These are phyloP conservation scores for Dipteronia sinensis DNA, from an alignment of 345 rosid genomes.

Conservation along the genomic window DNA sequence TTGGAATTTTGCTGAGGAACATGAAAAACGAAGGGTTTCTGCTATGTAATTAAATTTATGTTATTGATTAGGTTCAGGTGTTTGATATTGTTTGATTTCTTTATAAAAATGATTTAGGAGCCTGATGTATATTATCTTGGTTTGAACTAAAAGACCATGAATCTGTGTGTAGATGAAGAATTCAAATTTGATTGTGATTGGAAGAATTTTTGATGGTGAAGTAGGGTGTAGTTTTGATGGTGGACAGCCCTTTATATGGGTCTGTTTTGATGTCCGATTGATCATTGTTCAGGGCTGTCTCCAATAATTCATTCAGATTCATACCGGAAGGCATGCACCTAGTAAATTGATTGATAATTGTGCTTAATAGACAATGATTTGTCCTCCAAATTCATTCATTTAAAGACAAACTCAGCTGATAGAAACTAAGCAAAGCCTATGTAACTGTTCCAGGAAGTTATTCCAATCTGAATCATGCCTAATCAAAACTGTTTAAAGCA, in stretches of 20 bases:
- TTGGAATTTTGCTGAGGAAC: slow-evolving; percentile 23
- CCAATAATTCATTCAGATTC: background rate
- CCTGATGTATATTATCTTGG: slow-evolving; percentile 24
- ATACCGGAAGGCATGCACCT: background rate
- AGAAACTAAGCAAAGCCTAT: too few relatives aligned
- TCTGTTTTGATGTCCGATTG: background rate
- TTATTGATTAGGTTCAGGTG: slow-evolving; percentile 33
- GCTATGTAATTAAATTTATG: slow-evolving; percentile 32
- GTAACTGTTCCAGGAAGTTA: too few relatives aligned
- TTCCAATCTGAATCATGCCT: too few relatives aligned
- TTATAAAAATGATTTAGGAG: slow-evolving; percentile 26
- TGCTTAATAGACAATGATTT: background rate
- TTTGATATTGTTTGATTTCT: slow-evolving; percentile 47
- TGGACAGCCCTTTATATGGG: background rate
- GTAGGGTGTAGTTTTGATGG: background rate
- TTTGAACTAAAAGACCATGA: slow-evolving; percentile 5
- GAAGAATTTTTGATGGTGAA: slow-evolving; percentile 1
- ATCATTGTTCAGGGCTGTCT: background rate
- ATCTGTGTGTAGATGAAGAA: slow-evolving; percentile 21
- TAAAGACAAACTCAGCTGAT: too few relatives aligned
- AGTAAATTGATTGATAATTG: too few relatives aligned
- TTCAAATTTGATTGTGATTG: slow-evolving; percentile 17
- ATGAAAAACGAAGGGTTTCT: slow-evolving; percentile 1
- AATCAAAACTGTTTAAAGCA: too few relatives aligned
- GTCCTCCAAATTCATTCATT: background rate